Evolutionary conservation across 192 early-diverging fungal genomes (phyloP).

Genomic region (Dissophora ornata): DNA sequence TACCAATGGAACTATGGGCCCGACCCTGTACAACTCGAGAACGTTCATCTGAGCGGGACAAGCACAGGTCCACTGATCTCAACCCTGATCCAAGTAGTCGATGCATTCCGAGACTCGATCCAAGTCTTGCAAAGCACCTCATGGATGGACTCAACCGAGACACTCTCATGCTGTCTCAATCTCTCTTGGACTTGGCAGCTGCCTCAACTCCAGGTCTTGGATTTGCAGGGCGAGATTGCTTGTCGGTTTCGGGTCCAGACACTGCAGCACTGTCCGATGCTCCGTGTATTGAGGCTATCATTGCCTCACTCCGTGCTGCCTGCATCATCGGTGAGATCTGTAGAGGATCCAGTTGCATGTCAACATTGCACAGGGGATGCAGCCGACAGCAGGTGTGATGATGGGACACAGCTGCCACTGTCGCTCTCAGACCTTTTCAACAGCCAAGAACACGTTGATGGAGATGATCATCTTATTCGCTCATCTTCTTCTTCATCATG

Average conservation of each 20-base stretch:
- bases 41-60: constrained; percentile 28
- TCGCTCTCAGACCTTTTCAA: neutral
- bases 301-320: constrained; percentile 17
- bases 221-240: constrained; percentile 44
- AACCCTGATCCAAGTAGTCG: constrained; percentile 29
- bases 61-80: constrained; percentile 38
- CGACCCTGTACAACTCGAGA: constrained; percentile 21
- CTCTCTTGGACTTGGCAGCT: constrained; percentile 35
- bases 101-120: constrained; percentile 41
- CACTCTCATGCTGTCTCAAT: constrained; percentile 5
- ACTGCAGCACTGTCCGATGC: constrained; percentile 26
- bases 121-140: constrained; percentile 37
- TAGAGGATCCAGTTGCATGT: neutral
- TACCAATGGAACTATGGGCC: constrained; percentile 13
- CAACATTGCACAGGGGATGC: too few relatives aligned
- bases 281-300: constrained; percentile 24
- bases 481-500: too few relatives aligned
- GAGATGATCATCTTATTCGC: too few relatives aligned
- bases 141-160: constrained; percentile 36
- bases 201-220: constrained; percentile 25
- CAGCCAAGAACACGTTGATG: too few relatives aligned
- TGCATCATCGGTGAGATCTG: neutral
- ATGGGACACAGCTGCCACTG: too few relatives aligned
- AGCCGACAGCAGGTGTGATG: too few relatives aligned
- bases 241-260: constrained; percentile 27